phyloP scores from a whole-genome alignment of 2,329 filamentous ascomycete genomes.

The Microsporum audouinii region DNA sequence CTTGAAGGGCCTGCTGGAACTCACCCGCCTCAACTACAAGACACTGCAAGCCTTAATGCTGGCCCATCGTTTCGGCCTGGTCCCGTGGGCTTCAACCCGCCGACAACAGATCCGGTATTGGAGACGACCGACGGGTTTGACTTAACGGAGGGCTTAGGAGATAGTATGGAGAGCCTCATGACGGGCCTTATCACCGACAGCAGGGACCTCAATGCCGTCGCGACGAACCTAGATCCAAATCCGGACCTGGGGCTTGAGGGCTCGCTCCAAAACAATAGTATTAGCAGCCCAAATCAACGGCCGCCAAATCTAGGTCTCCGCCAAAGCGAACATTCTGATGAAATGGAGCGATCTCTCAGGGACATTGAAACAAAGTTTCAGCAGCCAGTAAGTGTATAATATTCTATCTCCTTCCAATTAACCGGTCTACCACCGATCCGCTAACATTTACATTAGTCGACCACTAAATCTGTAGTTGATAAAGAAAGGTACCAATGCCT shows the following conservation, averaged over 20 bases:
- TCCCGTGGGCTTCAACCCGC: neutral
- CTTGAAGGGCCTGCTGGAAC: neutral
- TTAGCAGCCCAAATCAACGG: neutral
- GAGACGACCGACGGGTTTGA: neutral
- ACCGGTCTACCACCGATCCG: neutral
- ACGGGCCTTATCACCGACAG: too few relatives aligned
- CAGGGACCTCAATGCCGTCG: too few relatives aligned
- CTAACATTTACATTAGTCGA: neutral
- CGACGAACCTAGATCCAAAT: too few relatives aligned
- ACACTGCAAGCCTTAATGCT: neutral
- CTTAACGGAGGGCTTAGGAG: too few relatives aligned
- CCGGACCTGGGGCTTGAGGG: too few relatives aligned
- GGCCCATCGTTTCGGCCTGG: neutral
- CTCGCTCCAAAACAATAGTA: neutral
- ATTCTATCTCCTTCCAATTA: neutral
- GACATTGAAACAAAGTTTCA: neutral
- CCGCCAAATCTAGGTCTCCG: neutral
- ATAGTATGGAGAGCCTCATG: too few relatives aligned
- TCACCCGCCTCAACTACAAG: neutral
- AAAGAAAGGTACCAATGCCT: neutral
- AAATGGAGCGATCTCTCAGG: neutral
- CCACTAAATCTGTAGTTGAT: neutral
- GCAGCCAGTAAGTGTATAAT: neutral
- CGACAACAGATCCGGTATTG: neutral
- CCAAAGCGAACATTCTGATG: neutral